Percentiles rank a stretch among this genome's conserved stretches.
Evolutionary conservation across 169 alveolate genomes (phyloP).

Genomic region (Plasmodium sp.): DNA sequence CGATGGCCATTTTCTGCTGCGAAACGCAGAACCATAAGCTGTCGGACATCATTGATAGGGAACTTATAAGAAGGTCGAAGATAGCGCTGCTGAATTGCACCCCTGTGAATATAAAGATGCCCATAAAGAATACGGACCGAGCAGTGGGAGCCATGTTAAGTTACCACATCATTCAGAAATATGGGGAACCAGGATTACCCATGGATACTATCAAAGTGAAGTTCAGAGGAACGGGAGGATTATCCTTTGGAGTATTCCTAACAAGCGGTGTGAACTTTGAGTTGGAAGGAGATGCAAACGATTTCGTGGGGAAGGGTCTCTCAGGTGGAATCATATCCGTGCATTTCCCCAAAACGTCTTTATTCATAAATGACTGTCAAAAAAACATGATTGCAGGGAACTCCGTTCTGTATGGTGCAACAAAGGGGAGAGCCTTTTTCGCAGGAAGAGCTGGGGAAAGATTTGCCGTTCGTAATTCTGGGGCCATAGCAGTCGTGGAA

Average conservation of each 20-base stretch:
- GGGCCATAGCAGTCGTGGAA: slow-evolving; percentile 87
- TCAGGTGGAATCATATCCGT: slow-evolving; percentile 85
- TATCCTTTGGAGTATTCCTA: slow-evolving; percentile 82
- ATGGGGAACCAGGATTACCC: slow-evolving; percentile 73
- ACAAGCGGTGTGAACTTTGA: slow-evolving; percentile 82
- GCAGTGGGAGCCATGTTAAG: slow-evolving; percentile 86
- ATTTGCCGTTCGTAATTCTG: slow-evolving; percentile 87
- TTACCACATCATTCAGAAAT: slow-evolving; percentile 76
- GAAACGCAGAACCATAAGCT: slow-evolving; percentile 75
- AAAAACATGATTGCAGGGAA: slow-evolving; percentile 85
- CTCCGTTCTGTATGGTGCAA: slow-evolving; percentile 86
- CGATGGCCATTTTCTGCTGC: slow-evolving; percentile 69
- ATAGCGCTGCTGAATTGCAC: slow-evolving; percentile 60
- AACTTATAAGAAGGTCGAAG: slow-evolving; percentile 66
- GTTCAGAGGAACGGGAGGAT: slow-evolving; percentile 82
- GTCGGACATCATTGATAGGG: slow-evolving; percentile 73
- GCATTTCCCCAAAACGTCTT: slow-evolving; percentile 74
- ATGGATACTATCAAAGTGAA: slow-evolving; percentile 73
- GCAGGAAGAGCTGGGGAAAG: slow-evolving; percentile 89
- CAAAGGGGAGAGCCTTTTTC: slow-evolving; percentile 85
- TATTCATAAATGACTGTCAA: slow-evolving; percentile 73
- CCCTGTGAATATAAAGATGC: slow-evolving; percentile 71
- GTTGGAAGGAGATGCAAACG: slow-evolving; percentile 88
- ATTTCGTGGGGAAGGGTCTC: slow-evolving; percentile 85
- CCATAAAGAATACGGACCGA: slow-evolving; percentile 81